Base-by-base conservation (phyloP, 2,329 filamentous ascomycete genomes). In the Dothistroma septosporum region DNA sequence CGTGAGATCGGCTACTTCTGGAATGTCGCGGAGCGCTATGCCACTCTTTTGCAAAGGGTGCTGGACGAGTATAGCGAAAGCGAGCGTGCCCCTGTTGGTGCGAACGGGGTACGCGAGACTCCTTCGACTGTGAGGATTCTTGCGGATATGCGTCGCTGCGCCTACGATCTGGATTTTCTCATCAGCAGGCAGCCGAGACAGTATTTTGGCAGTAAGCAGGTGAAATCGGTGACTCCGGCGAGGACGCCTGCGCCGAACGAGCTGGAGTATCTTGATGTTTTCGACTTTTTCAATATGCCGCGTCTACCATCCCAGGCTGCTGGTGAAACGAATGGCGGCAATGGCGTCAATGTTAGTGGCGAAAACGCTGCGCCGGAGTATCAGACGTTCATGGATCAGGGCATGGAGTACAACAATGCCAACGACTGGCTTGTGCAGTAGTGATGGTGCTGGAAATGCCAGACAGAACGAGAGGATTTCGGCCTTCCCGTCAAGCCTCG, bases 231-330 rank as follows among this genome's bases (percentile, higher is more conserved):
- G 3, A 74, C 74, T 1, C 73, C 62, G 66, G 78, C 58, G 64
- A 57, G 74, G 60, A 72, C 62, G 53, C 89, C 90, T 0, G 89
- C 86, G 10, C 84, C 89, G 1, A 91, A 94, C 67, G 91, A 96
- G 70, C 79, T 96, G 3, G 92, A 96, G 73, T 96, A 95, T 72
- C 79, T 96, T 2, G 92, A 96, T 69, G 90, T 96, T 0, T 96
- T 97, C 73, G 91, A 94, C 68, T 96, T 95, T 72, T 97, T 96
- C 80, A 96, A 96, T 72, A 86, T 95, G 59, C 92, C 92, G 0
- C 81, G 91, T 19, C 78, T 96, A 24, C 83, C 83, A 0, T 75
- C 53, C 8, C 74, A 73, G n/a, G 65, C 61, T 16, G 66, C 70
- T 1, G 65, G 67, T 21, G 64, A 41, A 64, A 66, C 7, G 32